These are phyloP conservation scores for Phialophora verrucosa DNA, from an alignment of 2,329 filamentous ascomycete species.

Conservation along the genomic window DNA sequence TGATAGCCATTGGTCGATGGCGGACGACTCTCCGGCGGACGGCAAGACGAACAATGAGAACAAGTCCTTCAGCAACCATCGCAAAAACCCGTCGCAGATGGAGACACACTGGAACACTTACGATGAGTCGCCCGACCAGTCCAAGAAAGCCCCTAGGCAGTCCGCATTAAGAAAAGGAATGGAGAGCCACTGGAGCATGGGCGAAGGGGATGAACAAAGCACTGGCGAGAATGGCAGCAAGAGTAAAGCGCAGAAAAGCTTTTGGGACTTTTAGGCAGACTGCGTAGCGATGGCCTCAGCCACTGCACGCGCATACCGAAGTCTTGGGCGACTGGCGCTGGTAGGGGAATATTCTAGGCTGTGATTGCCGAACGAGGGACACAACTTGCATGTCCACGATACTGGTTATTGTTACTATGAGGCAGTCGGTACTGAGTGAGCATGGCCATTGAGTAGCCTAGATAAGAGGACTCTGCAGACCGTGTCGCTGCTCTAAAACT, in stretches of 20 bases:
- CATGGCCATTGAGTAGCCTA: neutral
- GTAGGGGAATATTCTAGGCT: neutral
- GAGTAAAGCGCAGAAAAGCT: conserved; percentile 33
- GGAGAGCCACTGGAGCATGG: conserved; percentile 43
- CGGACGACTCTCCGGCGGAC: conserved; percentile 67
- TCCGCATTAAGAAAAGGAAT: conserved; percentile 31
- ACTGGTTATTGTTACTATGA: neutral
- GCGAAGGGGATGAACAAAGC: conserved; percentile 25
- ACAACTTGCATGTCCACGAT: conserved; percentile 6
- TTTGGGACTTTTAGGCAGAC: conserved; percentile 39
- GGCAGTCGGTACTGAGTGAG: neutral
- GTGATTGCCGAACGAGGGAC: conserved; percentile 5
- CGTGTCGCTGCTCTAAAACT: no score
- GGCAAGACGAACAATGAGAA: conserved; percentile 49
- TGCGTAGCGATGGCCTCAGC: neutral
- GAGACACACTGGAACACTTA: conserved; percentile 61
- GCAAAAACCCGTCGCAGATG: conserved; percentile 73
- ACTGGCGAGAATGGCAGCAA: conserved; percentile 11
- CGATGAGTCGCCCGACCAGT: conserved; percentile 46
- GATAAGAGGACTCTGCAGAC: neutral
- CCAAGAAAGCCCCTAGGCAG: conserved; percentile 36
- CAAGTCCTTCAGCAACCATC: conserved; percentile 61
- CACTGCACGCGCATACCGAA: neutral
- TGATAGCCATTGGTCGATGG: conserved; percentile 75
- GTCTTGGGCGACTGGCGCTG: conserved; percentile 2